Conservation (phyloP, 257 asterid species). For the Solanum boliviense region DNA sequence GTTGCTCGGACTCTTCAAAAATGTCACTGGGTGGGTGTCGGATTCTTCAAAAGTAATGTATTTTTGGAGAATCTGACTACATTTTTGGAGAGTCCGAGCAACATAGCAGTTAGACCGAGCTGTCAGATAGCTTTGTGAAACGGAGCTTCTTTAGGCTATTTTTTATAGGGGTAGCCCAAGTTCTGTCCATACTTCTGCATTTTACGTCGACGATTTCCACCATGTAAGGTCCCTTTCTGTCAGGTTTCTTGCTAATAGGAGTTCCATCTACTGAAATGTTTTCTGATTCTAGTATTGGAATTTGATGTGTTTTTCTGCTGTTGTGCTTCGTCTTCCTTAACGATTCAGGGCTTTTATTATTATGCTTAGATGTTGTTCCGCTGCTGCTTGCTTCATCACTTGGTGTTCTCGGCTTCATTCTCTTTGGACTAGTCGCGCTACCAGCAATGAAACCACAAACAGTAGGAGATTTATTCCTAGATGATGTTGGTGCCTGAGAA, state of each 20-base stretch:
- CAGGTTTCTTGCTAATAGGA: background rate
- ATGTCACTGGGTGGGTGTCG: fast-evolving
- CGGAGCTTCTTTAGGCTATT: slow-evolving; percentile 12
- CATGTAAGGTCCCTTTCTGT: background rate
- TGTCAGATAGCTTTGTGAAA: slow-evolving; percentile 16
- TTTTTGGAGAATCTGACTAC: background rate
- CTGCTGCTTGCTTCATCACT: background rate
- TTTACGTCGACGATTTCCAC: slow-evolving; percentile 16
- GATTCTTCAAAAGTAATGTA: background rate
- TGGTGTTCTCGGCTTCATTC: background rate
- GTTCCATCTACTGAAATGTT: slow-evolving; percentile 2
- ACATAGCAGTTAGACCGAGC: background rate
- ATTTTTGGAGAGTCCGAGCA: background rate
- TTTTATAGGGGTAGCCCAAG: slow-evolving; percentile 5
- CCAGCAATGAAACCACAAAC: slow-evolving; percentile 3
- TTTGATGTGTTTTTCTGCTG: background rate
- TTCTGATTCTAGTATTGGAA: slow-evolving; percentile 17
- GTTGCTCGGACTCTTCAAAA: background rate
- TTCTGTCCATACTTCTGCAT: slow-evolving; percentile 9
- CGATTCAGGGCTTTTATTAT: background rate
- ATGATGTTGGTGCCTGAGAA: background rate
- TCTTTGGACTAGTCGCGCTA: slow-evolving; percentile 1
- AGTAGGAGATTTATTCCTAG: background rate
- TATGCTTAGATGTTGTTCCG: background rate
- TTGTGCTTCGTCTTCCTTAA: background rate